Conservation (phyloP, 2,329 filamentous ascomycete species). For the Blastomyces parvus region DNA sequence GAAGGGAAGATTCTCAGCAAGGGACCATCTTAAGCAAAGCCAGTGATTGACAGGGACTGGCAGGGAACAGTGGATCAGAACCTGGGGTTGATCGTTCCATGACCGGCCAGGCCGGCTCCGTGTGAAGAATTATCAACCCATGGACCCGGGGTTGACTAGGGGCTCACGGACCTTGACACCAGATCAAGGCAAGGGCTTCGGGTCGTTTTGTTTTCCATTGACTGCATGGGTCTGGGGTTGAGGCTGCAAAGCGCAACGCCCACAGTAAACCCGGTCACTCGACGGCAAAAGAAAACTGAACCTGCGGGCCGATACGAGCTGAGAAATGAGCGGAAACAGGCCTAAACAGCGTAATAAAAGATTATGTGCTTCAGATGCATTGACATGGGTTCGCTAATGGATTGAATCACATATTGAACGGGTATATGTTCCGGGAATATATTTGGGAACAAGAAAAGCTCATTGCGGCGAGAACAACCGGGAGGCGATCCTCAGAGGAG, state of each 20-base stretch:
- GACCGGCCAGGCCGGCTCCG: not conserved
- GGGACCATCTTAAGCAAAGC: not conserved
- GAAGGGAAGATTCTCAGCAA: not conserved
- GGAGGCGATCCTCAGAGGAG: not conserved
- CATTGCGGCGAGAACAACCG: not conserved
- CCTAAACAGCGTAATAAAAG: not conserved
- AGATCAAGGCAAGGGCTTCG: not conserved
- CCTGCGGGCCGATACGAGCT: not conserved
- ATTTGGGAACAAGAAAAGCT: not conserved
- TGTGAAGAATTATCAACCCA: not conserved
- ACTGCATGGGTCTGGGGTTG: not conserved
- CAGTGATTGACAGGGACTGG: not conserved
- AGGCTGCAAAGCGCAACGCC: not conserved
- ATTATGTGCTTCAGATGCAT: not conserved
- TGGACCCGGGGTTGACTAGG: not conserved
- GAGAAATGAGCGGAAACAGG: not conserved
- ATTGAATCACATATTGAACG: not conserved
- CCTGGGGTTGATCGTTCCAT: not conserved
- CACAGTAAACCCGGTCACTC: not conserved
- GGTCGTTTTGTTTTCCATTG: not conserved
- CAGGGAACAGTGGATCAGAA: not conserved
- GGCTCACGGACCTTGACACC: not conserved
- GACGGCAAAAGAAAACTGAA: not conserved
- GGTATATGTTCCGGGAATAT: not conserved
- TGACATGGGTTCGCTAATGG: not conserved